Evolutionary conservation across 2,329 filamentous ascomycete genomes (phyloP).

Genomic region (Talaromyces funiculosus): DNA sequence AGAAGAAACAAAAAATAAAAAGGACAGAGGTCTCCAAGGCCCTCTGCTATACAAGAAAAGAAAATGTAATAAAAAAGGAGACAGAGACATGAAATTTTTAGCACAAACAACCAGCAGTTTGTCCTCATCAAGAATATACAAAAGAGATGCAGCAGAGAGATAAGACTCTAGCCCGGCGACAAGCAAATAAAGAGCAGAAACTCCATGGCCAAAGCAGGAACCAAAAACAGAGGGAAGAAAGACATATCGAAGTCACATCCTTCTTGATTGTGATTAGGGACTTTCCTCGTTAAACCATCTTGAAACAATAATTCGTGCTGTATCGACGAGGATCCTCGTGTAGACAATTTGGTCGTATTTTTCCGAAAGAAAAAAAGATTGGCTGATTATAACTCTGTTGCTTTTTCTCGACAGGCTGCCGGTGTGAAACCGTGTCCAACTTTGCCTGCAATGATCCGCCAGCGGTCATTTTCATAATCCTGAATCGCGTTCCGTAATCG

Average conservation of each 20-base stretch:
- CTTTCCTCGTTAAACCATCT: background rate
- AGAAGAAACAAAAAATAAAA: background rate
- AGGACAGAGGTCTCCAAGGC: background rate
- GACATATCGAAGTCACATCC: background rate
- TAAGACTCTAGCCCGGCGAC: slow-evolving; percentile 1
- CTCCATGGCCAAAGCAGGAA: slow-evolving; percentile 2
- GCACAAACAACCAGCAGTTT: background rate
- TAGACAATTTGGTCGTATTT: background rate
- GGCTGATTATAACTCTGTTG: slow-evolving; percentile 51
- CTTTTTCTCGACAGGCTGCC: slow-evolving; percentile 77
- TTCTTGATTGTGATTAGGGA: background rate
- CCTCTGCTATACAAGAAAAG: background rate
- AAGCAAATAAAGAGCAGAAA: background rate
- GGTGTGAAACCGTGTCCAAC: slow-evolving; percentile 87
- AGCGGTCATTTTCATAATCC: slow-evolving; percentile 61
- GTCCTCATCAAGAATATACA: background rate
- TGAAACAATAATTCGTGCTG: background rate
- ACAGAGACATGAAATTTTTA: background rate
- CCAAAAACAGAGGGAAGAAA: background rate
- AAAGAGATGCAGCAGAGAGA: background rate
- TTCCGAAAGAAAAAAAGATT: background rate
- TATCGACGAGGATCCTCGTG: background rate
- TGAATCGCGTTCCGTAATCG: slow-evolving; percentile 35
- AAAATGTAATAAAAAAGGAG: background rate
- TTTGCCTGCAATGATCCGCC: slow-evolving; percentile 86